These are phyloP conservation scores for Candida smagusa DNA, from an alignment of 1,139 yeast species.

Conservation along the genomic window DNA sequence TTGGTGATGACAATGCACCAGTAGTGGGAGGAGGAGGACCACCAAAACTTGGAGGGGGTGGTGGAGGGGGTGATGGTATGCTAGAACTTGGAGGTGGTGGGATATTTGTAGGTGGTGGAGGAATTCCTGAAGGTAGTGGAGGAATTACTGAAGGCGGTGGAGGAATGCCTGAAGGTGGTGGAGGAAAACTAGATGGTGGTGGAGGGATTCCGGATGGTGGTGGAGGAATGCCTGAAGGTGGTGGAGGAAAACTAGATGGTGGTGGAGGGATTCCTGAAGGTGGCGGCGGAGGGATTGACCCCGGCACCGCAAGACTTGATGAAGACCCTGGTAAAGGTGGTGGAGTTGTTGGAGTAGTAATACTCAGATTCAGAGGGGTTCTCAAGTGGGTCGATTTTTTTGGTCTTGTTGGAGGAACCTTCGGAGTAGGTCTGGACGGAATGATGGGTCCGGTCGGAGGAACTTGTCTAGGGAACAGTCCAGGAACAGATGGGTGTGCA, in stretches of 20 bases:
- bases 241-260: slow-evolving; percentile 19
- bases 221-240: slow-evolving; percentile 11
- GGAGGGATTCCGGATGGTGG: slow-evolving; percentile 21
- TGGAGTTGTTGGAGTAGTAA: slow-evolving; percentile 2
- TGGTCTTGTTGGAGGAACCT: slow-evolving; percentile 28
- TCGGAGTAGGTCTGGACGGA: slow-evolving; percentile 17
- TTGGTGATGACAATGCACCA: slow-evolving; percentile 6
- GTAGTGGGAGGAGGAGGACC: slow-evolving; percentile 2
- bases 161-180: slow-evolving; percentile 9
- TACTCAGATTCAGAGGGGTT: slow-evolving; percentile 7
- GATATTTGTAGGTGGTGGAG: slow-evolving; percentile 14
- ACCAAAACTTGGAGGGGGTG: not conserved
- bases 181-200: slow-evolving; percentile 12
- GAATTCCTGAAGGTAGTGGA: slow-evolving; percentile 10
- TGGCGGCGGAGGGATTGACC: slow-evolving; percentile 13
- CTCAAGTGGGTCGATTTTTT: slow-evolving; percentile 31
- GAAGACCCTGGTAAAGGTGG: slow-evolving; percentile 7
- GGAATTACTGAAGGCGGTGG: slow-evolving; percentile 4
- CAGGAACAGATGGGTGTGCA: slow-evolving; percentile 28
- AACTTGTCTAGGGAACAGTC: slow-evolving; percentile 8
- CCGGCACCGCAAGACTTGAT: no score
- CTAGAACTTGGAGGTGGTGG: slow-evolving; percentile 11
- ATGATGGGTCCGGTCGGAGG: slow-evolving; percentile 5
- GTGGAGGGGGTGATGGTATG: slow-evolving; percentile 12
- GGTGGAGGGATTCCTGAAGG: slow-evolving; percentile 12